Evolutionary conservation across 106 monocot genomes (phyloP).

Genomic region (Dendrobium catenatum): DNA sequence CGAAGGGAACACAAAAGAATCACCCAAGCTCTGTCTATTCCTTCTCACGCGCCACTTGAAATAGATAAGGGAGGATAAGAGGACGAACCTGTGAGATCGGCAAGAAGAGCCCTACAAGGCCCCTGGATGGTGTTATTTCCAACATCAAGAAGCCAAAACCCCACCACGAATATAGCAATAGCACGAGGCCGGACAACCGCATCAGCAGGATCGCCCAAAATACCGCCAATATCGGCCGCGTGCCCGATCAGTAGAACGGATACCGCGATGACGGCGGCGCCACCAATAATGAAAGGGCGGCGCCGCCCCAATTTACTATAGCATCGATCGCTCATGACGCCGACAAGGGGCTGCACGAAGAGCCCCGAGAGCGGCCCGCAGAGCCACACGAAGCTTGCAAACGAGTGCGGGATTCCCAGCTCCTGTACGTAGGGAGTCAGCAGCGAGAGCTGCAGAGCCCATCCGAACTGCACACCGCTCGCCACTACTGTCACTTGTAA

Average conservation of each 20-base stretch:
- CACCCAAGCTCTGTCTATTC: not conserved
- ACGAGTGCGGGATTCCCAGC: constrained; percentile 60
- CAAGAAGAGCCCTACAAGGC: constrained; percentile 59
- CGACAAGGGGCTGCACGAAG: constrained; percentile 60
- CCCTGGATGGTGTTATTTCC: constrained; percentile 61
- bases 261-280: constrained; percentile 27
- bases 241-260: constrained; percentile 38
- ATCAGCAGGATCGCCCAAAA: constrained; percentile 30
- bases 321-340: constrained; percentile 53
- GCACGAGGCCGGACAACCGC: constrained; percentile 21
- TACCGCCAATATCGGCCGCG: constrained; percentile 51
- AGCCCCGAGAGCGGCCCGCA: constrained; percentile 71
- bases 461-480: constrained; percentile 66
- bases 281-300: constrained; percentile 46
- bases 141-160: constrained; percentile 66
- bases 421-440: constrained; percentile 77
- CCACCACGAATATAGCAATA: constrained; percentile 40
- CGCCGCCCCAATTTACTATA: constrained; percentile 35
- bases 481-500: constrained; percentile 37
- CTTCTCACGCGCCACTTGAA: not conserved
- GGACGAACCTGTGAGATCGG: constrained; percentile 44
- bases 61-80: not conserved
- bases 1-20: not conserved
- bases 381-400: constrained; percentile 67
- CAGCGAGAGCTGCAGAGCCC: constrained; percentile 72